Percentiles rank a stretch among this genome's conserved stretches.
These are phyloP conservation scores for Mycosarcoma mackinlayi DNA, from an alignment of 1,284 basidiomycete genomes.

Conservation along the genomic window DNA sequence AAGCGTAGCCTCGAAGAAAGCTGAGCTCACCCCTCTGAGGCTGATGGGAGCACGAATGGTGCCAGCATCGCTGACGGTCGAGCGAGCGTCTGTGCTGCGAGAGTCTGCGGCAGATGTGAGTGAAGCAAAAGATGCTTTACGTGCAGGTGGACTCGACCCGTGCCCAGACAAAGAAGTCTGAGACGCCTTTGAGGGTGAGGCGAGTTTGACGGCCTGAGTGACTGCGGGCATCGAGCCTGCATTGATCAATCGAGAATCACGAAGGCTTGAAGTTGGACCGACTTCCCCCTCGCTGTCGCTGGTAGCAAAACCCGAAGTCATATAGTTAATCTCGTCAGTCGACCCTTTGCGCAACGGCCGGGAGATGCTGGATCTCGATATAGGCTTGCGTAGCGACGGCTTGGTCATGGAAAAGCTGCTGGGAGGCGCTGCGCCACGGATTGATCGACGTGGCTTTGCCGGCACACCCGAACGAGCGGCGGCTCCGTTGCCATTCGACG, in stretches of 20 bases:
- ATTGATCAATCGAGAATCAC: slow-evolving; percentile 26
- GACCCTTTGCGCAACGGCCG: slow-evolving; percentile 30
- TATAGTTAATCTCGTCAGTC: slow-evolving; percentile 28
- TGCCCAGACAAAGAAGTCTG: slow-evolving; percentile 17
- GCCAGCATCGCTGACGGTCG: slow-evolving; percentile 41
- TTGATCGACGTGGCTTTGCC: slow-evolving; percentile 25
- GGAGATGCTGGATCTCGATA: slow-evolving; percentile 45
- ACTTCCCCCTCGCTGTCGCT: slow-evolving; percentile 58
- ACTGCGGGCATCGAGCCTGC: neutral
- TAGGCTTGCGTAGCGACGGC: slow-evolving; percentile 24
- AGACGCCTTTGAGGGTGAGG: slow-evolving; percentile 19
- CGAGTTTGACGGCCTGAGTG: neutral
- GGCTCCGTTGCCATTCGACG: neutral
- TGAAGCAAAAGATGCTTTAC: slow-evolving; percentile 40
- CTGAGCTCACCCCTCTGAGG: slow-evolving; percentile 45
- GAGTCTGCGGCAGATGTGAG: slow-evolving; percentile 25
- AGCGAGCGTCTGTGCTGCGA: slow-evolving; percentile 17
- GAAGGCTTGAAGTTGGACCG: slow-evolving; percentile 9
- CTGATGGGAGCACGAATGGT: slow-evolving; percentile 52
- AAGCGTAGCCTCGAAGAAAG: slow-evolving; percentile 57
- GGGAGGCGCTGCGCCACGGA: slow-evolving; percentile 41
- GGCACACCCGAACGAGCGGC: slow-evolving; percentile 3
- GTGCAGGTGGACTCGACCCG: slow-evolving; percentile 1
- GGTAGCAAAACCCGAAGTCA: slow-evolving; percentile 35
- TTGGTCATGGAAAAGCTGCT: slow-evolving; percentile 51